Base-by-base conservation (phyloP, 495 filamentous ascomycete genomes). In the Antarctomyces pellizariae region DNA sequence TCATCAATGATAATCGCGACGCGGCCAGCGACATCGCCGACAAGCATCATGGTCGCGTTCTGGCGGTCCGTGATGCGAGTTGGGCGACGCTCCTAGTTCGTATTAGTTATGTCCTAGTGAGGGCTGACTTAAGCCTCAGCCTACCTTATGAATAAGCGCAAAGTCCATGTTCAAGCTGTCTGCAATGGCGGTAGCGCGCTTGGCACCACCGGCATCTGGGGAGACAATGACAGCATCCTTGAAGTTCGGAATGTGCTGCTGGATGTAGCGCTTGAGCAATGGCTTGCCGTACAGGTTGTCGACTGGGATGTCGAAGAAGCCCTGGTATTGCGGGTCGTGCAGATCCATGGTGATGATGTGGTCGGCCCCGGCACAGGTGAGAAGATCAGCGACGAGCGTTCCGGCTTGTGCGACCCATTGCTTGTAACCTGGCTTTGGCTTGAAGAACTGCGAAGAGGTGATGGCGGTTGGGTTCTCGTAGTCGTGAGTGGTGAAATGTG, bases 381-480 rank as follows among this genome's bases (percentile, higher is more conserved):
- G 53, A 27, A 97, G 64, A 45, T 93, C 82, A 13, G 86, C 86
- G 12, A 97, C 75, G 36, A 97, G 59, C 10, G 86, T 95, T 26
- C 86, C 86, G 24, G 86, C 84, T 51, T 93, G 86, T 13, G 86
- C 86, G 36, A 97, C 82, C 86, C 89, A 95, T 56, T 90, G 78
- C 50, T 83, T 89, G 45, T 95, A 97, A 9, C 86, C 86, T 1
- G 80, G 76, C 36, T 79, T 77, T 1, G 79, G 71, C 36, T 75
- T 54, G 51, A 92, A 91, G 20, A 58, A 32, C 26, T 43, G 52
- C 12, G 45, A 40, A 21, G 39, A 53, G n/a, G 46, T 52, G n/a
- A 54, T 35, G 23, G 57, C 47, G 16, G 54, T 56, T 6, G 52
- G 49, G 26, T 64, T 63, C 30, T 71, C 62, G 30, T 56, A 54